Evolutionary conservation across 2,329 filamentous ascomycete genomes (phyloP), one percentile per base, ranked within the genome.

Genomic region (Aspergillus aculeatinus): DNA sequence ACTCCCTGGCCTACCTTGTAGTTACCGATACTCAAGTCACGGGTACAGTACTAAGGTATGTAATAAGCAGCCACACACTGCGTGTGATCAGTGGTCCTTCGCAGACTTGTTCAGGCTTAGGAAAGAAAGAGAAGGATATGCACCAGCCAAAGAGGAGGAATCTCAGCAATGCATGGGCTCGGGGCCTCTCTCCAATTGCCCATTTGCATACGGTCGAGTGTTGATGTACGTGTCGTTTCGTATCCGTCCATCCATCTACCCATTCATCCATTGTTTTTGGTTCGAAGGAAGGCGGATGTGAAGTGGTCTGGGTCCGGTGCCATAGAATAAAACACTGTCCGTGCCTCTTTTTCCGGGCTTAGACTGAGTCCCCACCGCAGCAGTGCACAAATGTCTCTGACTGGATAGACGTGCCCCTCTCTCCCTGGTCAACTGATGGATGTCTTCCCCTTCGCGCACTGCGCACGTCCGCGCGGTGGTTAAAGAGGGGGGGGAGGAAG

Each of bases 231-330:
- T 55, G 47, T 23, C 39, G 39, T 39, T 47, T 55, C 52, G 52
- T 55, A 55, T 55, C 52, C 12, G 16, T 16, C 33, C 33, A 16
- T 35, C 51, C 21, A 33, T 33, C 31, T 12, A 12, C 12, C 51
- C 21, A 29, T 29, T 9, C 27, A 7, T 2, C 27, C 27, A 29
- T 29, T 29, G 33, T 12, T 47, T 16, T n/a, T 48, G 23, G 33
- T 35, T 25, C 33, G 51, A 53, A 53, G 25, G 52, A 55, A 47
- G 19, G 35, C 52, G 52, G 31, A 42, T 29, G 3, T 35, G 23
- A 44, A 55, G 39, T 44, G 52, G 52, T 55, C 52, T 55, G 52
- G 51, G 52, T 55, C 52, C 51, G 21, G 52, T 55, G 39, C 52
- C 42, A 55, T 44, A 19, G 39, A 44, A 39, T n/a, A 19, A 25